Conservation (phyloP, 805 yeast species). For the Sungouiella blattae region DNA sequence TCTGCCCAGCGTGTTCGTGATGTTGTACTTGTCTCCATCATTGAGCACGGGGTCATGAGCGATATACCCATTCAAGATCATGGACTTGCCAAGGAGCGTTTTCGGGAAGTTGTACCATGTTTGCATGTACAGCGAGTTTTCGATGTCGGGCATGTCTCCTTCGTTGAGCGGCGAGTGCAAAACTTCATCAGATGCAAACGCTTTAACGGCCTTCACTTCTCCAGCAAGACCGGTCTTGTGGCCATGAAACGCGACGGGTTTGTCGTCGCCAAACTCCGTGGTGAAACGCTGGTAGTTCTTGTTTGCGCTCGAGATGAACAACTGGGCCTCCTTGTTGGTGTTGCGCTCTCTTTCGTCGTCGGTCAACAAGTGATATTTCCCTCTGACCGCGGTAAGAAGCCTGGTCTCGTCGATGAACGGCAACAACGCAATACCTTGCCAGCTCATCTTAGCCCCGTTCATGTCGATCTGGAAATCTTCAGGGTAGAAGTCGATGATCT, state of each 20-base stretch:
- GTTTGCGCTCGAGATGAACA: constrained; percentile 65
- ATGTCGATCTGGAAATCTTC: constrained; percentile 84
- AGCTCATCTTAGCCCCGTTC: constrained; percentile 92
- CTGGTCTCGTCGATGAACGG: constrained; percentile 89
- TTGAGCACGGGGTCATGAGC: constrained; percentile 60
- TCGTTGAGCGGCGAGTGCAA: constrained; percentile 46
- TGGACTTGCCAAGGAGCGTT: constrained; percentile 64
- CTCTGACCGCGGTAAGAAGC: constrained; percentile 61
- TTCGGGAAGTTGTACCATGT: constrained; percentile 62
- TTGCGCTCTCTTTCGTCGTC: constrained; percentile 70
- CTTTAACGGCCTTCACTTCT: constrained; percentile 32
- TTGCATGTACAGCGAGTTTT: constrained; percentile 37
- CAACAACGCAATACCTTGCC: constrained; percentile 90
- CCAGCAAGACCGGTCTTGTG: constrained; percentile 61
- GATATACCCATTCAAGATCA: constrained; percentile 77
- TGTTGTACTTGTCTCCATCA: constrained; percentile 63
- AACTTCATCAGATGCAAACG: constrained; percentile 32
- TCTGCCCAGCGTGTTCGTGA: constrained; percentile 42
- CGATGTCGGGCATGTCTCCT: constrained; percentile 44
- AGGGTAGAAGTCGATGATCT: constrained; percentile 88
- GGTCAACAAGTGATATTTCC: constrained; percentile 58
- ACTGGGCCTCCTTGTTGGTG: constrained; percentile 63
- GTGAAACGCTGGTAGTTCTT: constrained; percentile 41
- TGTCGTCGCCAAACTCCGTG: constrained; percentile 33
- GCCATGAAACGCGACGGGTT: constrained; percentile 41